Percentiles rank a stretch among this genome's conserved stretches.
Evolutionary conservation across 345 rosid species (phyloP).

Genomic region (Geranium brycei): DNA sequence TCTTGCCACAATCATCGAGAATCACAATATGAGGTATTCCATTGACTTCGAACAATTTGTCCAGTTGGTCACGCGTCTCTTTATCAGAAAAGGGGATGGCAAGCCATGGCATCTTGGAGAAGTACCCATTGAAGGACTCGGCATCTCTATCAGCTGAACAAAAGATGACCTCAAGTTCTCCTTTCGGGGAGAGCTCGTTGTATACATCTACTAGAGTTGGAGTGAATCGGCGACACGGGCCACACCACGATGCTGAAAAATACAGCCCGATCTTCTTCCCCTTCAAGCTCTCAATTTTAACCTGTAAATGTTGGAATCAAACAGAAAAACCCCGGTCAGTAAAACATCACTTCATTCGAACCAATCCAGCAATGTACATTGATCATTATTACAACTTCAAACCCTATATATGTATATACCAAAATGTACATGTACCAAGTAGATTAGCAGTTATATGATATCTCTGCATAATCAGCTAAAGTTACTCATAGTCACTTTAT

Average conservation of each 20-base stretch:
- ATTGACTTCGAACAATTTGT: constrained; percentile 37
- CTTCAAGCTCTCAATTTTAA: constrained; percentile 49
- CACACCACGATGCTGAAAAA: constrained; percentile 83
- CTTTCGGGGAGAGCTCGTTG: constrained; percentile 31
- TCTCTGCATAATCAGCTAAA: too few species aligned
- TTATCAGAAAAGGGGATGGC: constrained; percentile 65
- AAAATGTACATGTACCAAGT: background rate
- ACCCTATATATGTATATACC: background rate
- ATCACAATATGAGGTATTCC: constrained; percentile 69
- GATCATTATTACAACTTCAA: background rate
- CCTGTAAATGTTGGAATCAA: constrained; percentile 22
- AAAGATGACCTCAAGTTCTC: constrained; percentile 49
- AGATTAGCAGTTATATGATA: background rate
- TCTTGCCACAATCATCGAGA: constrained; percentile 46
- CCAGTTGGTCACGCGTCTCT: constrained; percentile 32
- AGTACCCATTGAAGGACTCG: constrained; percentile 40
- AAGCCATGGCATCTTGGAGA: constrained; percentile 82
- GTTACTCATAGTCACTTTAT: too few species aligned
- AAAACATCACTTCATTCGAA: background rate
- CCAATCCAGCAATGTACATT: background rate
- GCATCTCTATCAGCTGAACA: constrained; percentile 46
- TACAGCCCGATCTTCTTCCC: constrained; percentile 71
- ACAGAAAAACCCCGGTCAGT: background rate
- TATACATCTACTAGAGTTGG: constrained; percentile 49
- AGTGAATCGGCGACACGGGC: constrained; percentile 56